Evolutionary conservation across 371 early-diverging fungal species (phyloP).

Genomic region (Mortierella sp.): DNA sequence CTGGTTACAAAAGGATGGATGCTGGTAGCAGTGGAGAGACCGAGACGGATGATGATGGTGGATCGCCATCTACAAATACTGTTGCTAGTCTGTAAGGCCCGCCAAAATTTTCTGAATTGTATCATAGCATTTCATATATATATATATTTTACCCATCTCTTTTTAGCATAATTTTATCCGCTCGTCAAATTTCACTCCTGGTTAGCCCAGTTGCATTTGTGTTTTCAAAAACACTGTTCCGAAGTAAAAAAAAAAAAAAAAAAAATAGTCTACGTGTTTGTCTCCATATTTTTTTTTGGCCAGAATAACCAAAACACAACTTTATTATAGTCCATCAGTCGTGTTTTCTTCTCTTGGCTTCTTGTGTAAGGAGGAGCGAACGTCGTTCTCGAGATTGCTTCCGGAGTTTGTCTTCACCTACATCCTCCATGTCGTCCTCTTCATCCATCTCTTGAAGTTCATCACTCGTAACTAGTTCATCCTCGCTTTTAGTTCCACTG

Average conservation of each 20-base stretch:
- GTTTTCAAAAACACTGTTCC: no score
- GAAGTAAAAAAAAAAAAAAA: no score
- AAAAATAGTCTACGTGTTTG: no score
- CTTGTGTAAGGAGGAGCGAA: conserved; percentile 20
- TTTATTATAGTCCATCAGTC: neutral
- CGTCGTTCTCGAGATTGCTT: conserved; percentile 29
- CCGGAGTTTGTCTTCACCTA: neutral
- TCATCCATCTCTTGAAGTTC: conserved; percentile 11
- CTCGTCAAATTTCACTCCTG: no score
- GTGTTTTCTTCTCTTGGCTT: conserved; percentile 37
- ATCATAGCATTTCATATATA: no score
- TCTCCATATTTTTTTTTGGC: no score
- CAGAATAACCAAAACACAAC: no score
- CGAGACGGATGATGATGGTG: conserved; percentile 33
- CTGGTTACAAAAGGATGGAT: conserved; percentile 8
- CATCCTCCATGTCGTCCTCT: conserved; percentile 5
- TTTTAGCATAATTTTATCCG: no score
- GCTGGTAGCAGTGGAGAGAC: conserved; percentile 36
- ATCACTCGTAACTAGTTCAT: conserved; percentile 12
- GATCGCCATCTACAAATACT: neutral
- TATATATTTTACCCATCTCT: no score
- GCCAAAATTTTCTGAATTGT: no score
- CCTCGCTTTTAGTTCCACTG: conserved; percentile 8
- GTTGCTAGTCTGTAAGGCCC: neutral
- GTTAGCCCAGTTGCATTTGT: no score